Base-by-base conservation (phyloP, 1,284 basidiomycete genomes). In the Fereydounia khargensis region DNA sequence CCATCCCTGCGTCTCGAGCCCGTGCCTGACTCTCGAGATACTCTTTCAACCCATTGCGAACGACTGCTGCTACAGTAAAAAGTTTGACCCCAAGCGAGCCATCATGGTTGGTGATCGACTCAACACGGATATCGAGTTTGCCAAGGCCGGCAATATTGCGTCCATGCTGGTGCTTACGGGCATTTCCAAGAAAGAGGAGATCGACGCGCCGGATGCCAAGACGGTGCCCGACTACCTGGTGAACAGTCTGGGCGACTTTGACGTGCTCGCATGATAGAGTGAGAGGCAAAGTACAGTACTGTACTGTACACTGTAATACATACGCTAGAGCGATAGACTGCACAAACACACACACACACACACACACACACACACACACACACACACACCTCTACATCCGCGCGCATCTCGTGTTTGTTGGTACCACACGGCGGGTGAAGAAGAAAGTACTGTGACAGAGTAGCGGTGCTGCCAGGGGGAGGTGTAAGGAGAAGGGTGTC, bases 51-150 rank as follows among this genome's bases (percentile, higher is more conserved):
- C 14, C 25, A 27, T 27, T 27, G 25, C 8, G 14, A 8, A 27
- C 14, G 8, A 27, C 25, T 27, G 25, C 14, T 27, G 25, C 8
- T 27, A 14, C 9, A 32, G 35, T 18, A 60, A 60, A 27, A 46
- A 55, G 3, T 66, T 68, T 32, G 87, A 97, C 76, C 87, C 87
- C 27, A 78, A 81, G 45, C 81, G 85, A 37, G 91, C 92, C 1
- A 83, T 98, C 70, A 95, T 99, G 88, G 82, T 97, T 32, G 94
- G 94, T 30, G 94, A 98, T 77, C 84, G 95, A 48, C 81, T 98
- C 52, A 86, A 89, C 68, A 98, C 95, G 1, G 95, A 99, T 77
- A 91, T 95, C 66, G 78, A 87, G 36, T 98, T 98, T 68, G 94
- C 90, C 35, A 82, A 89, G 75, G 82, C 83, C 35, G 90, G 90